phyloP scores from a whole-genome alignment of 2,329 filamentous ascomycete species.

The Macroventuria anomochaeta region DNA sequence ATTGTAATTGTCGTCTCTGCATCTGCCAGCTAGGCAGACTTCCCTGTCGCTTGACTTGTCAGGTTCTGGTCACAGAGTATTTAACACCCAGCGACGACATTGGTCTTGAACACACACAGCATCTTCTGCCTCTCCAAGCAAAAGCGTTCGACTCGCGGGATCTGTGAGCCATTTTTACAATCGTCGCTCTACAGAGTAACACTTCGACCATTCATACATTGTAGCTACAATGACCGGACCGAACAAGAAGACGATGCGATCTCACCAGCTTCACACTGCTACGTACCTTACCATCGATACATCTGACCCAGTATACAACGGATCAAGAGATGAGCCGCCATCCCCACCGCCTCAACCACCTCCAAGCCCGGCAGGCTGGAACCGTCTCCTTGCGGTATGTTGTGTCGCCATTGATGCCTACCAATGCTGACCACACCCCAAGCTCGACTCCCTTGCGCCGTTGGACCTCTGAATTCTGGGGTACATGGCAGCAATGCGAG shows the following conservation, averaged over 20 bases:
- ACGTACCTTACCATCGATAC: constrained; percentile 2
- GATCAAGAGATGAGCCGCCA: constrained; percentile 46
- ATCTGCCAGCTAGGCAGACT: constrained; percentile 35
- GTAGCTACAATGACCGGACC: neutral
- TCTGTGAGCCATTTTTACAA: neutral
- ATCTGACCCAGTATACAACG: neutral
- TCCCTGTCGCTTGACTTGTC: constrained; percentile 28
- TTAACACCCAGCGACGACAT: constrained; percentile 36
- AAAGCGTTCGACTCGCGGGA: neutral
- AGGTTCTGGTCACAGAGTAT: constrained; percentile 29
- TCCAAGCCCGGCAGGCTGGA: constrained; percentile 47
- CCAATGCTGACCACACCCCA: constrained; percentile 22
- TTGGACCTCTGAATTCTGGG: constrained; percentile 16
- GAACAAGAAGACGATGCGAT: neutral
- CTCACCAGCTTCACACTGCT: neutral
- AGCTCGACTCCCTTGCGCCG: constrained; percentile 31
- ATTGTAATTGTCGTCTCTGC: constrained; percentile 29
- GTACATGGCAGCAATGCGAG: constrained; percentile 11
- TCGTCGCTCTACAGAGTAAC: neutral
- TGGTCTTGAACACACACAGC: constrained; percentile 11
- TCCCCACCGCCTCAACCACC: constrained; percentile 51
- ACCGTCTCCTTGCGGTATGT: constrained; percentile 26
- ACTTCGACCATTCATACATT: neutral
- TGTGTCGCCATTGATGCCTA: constrained; percentile 10
- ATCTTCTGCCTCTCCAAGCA: neutral